A percentile compares a stretch with the other conserved stretches of the same genome.
These are phyloP conservation scores for Penicillium turbatum DNA, from an alignment of 495 filamentous ascomycete genomes.

Conservation along the genomic window DNA sequence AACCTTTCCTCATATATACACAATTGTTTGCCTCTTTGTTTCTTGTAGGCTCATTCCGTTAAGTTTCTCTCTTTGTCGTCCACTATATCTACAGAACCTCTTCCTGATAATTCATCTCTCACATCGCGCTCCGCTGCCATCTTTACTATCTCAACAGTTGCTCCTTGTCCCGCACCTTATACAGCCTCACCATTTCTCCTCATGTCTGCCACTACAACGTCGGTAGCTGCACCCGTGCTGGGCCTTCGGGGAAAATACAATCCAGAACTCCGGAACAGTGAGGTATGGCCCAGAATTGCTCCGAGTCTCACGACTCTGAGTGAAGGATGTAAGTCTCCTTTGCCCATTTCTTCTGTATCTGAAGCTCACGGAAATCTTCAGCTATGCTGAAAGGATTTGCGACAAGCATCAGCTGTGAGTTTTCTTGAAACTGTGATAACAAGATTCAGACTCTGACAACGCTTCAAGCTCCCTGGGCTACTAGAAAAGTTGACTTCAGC, in stretches of 20 bases:
- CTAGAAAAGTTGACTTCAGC: neutral
- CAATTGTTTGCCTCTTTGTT: no score
- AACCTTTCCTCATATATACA: no score
- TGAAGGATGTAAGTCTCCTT: neutral
- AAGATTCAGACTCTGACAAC: neutral
- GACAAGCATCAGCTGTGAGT: neutral
- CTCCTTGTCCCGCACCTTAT: no score
- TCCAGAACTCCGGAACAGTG: neutral
- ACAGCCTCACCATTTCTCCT: neutral
- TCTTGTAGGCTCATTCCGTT: no score
- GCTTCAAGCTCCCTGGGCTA: neutral
- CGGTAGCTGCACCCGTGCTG: neutral
- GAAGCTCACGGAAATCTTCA: neutral
- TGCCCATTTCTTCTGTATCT: no score
- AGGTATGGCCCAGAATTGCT: neutral
- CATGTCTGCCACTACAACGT: neutral
- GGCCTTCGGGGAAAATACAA: conserved; percentile 6
- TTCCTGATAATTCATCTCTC: neutral
- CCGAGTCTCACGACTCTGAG: neutral
- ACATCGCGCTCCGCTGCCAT: neutral
- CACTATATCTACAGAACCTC: neutral
- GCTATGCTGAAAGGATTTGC: no score
- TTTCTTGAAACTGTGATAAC: neutral
- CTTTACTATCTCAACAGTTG: neutral
- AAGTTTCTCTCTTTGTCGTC: neutral